These are phyloP conservation scores for Leptographium wingfieldii DNA, from an alignment of 2,329 filamentous ascomycete species.

Conservation along the genomic window DNA sequence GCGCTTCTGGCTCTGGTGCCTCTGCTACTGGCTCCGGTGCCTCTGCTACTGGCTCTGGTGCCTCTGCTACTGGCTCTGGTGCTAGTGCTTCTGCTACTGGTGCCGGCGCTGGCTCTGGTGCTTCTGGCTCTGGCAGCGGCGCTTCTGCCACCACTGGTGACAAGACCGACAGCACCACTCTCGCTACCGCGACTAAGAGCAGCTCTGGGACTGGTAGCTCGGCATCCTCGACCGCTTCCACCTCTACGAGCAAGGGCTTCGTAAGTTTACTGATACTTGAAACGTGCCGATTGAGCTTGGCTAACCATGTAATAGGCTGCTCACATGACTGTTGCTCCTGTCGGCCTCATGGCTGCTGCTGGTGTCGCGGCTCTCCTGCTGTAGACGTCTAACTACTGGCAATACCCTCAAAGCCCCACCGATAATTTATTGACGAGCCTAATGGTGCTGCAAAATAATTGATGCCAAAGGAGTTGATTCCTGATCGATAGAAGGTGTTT, in stretches of 20 bases:
- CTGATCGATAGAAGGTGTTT: not conserved
- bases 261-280: constrained; percentile 13
- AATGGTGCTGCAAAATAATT: not conserved
- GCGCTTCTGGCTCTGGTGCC: not conserved
- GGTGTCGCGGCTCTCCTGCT: constrained; percentile 36
- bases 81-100: constrained; percentile 1
- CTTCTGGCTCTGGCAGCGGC: not conserved
- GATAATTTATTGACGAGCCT: not conserved
- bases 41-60: not conserved
- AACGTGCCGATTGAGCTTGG: not conserved
- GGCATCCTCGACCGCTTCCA: not conserved
- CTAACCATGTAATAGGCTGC: constrained; percentile 17
- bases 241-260: constrained; percentile 4
- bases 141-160: not conserved
- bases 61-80: not conserved
- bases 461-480: not conserved
- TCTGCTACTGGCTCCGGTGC: not conserved
- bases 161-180: not conserved
- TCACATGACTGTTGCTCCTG: constrained; percentile 31
- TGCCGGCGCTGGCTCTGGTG: not conserved
- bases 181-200: too few species aligned
- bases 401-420: not conserved
- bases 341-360: constrained; percentile 34
- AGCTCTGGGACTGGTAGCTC: constrained; percentile 1
- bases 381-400: constrained; percentile 19